Evolutionary conservation across 2,329 filamentous ascomycete genomes (phyloP), one percentile per base, ranked within the genome.

Genomic region (Penicillium sp.): DNA sequence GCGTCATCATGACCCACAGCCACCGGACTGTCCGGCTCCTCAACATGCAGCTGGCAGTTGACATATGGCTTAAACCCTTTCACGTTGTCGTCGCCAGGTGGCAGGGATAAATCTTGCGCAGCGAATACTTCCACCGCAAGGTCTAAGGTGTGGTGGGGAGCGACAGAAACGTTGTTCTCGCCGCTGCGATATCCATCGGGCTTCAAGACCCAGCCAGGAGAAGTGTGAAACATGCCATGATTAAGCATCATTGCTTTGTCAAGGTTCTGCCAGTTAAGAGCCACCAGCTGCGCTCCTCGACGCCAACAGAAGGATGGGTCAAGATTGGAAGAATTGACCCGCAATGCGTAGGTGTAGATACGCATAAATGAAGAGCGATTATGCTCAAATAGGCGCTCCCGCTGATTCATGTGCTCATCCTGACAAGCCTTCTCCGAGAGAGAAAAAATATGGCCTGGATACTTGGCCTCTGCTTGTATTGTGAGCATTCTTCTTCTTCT

Each of bases 231-330:
- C 88, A 95, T 93, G 58, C 82, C 90, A 63, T 93, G 84, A 63
- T 96, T 96, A 11, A 95, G 78, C 91, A 96, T 96, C 84, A 94
- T 94, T 29, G 88, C 90, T 58, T 88, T 85, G 61, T 96, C 90
- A 67, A 86, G 84, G 52, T 84, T 85, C 68, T 97, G 90, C 88
- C 90, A 97, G 70, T 96, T 96, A 51, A 97, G 74, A 0, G 90
- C 90, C 1, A 94, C 89, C 58, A 96, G 85, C 68, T 96, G 90
- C 3, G 94, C 85, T 11, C 90, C 90, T 55, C 88, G 84, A 29
- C 88, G 80, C 90, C 90, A 96, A 68, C 90, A 93, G 3, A 85
- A 77, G 1, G 83, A 80, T 4, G 91, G 90, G 57, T 95, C 88
- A 9, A 94, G 76, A 63, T 96, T 97, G 1, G 88, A 93, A 0